These are phyloP conservation scores for Paracamarosporium sp. DNA, from an alignment of 2,329 filamentous ascomycete species.

Conservation along the genomic window DNA sequence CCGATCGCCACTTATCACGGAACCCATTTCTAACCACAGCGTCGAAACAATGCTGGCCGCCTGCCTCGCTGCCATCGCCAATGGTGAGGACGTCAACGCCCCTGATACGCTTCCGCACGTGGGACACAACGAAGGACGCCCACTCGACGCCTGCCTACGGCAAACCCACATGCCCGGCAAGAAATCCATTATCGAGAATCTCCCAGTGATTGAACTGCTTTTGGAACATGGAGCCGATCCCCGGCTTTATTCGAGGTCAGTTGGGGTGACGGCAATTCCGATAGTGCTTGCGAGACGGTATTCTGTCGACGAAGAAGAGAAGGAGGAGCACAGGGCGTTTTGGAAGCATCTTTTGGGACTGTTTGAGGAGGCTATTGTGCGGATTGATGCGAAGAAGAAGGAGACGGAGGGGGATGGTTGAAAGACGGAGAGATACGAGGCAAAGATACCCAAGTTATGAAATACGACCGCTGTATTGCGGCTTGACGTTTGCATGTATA, in stretches of 20 bases:
- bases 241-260: slow-evolving; percentile 30
- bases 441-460: background rate
- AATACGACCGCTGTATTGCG: background rate
- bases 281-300: slow-evolving; percentile 8
- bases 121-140: slow-evolving; percentile 15
- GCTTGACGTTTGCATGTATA: too few species aligned
- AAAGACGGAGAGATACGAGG: background rate
- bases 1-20: slow-evolving; percentile 13
- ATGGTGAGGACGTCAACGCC: slow-evolving; percentile 15
- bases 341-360: slow-evolving; percentile 12
- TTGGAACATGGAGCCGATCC: slow-evolving; percentile 90
- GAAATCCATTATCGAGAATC: slow-evolving; percentile 9
- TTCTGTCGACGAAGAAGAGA: slow-evolving; percentile 6
- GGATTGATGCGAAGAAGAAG: slow-evolving; percentile 12
- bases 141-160: slow-evolving; percentile 13
- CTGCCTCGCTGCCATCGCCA: slow-evolving; percentile 13
- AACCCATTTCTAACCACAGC: slow-evolving; percentile 7
- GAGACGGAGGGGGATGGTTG: background rate
- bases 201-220: slow-evolving; percentile 78
- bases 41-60: slow-evolving; percentile 10
- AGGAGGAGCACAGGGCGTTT: slow-evolving; percentile 10
- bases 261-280: background rate
- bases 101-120: slow-evolving; percentile 5
- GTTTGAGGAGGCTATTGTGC: slow-evolving; percentile 16
- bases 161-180: slow-evolving; percentile 11